Base-by-base conservation (phyloP, 805 yeast genomes). In the Osmozyma mogii region DNA sequence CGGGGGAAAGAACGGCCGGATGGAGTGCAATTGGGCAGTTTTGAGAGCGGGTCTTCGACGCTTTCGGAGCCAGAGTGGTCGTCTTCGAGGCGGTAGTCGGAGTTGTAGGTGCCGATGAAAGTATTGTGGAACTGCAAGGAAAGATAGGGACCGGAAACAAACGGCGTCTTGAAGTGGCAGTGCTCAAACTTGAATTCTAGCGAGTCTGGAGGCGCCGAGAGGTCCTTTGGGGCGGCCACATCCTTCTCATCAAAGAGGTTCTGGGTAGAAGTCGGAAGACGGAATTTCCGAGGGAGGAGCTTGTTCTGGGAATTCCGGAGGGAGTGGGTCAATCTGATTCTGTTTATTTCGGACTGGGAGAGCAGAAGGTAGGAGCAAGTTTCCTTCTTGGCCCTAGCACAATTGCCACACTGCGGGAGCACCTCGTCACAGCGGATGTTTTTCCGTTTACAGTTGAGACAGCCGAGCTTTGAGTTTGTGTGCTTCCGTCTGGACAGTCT, bases 351-450 rank as follows among this genome's bases (percentile, higher is more conserved):
- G 9, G 31, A 20, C 6, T 24, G 24, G 15, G 32, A 25, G 20
- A 53, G 36, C 5, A 32, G 32, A 15, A 52, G 34, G 32, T 53
- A 53, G n/a, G 54, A 48, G 36, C 58, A 53, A 5, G 36, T 32
- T 18, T 47, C 49, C 27, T 40, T 39, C 35, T 49, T 49, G 7
- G 57, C 51, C 25, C 45, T 40, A 4, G 36, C 15, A 35, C 59
- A 54, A 32, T 50, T 52, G 9, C 36, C 40, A 43, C 59, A 54
- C 18, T 32, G 36, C 2, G 59, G 59, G 11, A 50, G 31, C 19
- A 33, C 41, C 36, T 54, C 59, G 37, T 54, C 55, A 36, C 59
- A 54, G 26, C 57, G 35, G 20, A 50, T 50, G 34, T 52, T 52
- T 42, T 52, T 54, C 24, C 49, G 35, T 31, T 54, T 54, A 38